Conservation (phyloP, 2,329 filamentous ascomycete species). For the Tolypocladium endophyticum region DNA sequence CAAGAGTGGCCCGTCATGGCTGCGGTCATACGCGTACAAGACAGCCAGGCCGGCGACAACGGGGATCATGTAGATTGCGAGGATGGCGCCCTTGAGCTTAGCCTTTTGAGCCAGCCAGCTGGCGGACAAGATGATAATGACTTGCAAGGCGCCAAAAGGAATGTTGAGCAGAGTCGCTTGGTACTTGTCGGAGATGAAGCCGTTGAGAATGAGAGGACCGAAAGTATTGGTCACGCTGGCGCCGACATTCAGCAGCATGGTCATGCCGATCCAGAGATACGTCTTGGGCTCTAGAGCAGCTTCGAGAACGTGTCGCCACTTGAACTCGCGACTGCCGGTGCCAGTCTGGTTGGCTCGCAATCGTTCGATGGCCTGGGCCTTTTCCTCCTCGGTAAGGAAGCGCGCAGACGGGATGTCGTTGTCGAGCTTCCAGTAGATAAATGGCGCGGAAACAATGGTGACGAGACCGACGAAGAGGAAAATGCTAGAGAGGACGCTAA, state of each 20-base stretch:
- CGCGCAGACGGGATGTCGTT: slow-evolving; percentile 45
- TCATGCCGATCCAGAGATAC: slow-evolving; percentile 50
- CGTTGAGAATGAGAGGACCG: slow-evolving; percentile 50
- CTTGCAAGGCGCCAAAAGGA: slow-evolving; percentile 53
- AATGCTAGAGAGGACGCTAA: slow-evolving; percentile 13
- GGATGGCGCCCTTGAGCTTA: slow-evolving; percentile 44
- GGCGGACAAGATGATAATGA: slow-evolving; percentile 45
- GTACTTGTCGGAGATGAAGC: slow-evolving; percentile 49
- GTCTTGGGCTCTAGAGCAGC: slow-evolving; percentile 37
- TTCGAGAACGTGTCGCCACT: slow-evolving; percentile 52
- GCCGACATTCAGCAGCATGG: slow-evolving; percentile 53
- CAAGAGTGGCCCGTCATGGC: slow-evolving; percentile 29
- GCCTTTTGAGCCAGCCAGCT: slow-evolving; percentile 48
- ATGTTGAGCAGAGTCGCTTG: slow-evolving; percentile 53
- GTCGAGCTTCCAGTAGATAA: slow-evolving; percentile 51
- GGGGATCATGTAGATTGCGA: slow-evolving; percentile 43
- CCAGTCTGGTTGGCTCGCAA: slow-evolving; percentile 68
- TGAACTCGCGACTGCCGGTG: slow-evolving; percentile 60
- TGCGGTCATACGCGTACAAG: slow-evolving; percentile 44
- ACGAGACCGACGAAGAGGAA: slow-evolving; percentile 53
- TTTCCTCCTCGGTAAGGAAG: slow-evolving; percentile 55
- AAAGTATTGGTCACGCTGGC: slow-evolving; percentile 54
- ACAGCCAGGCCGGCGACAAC: slow-evolving; percentile 48
- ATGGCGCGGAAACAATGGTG: slow-evolving; percentile 45
- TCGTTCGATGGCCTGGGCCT: slow-evolving; percentile 57